phyloP scores from a whole-genome alignment of 495 filamentous ascomycete species.

The Hypoxylon fragiforme region DNA sequence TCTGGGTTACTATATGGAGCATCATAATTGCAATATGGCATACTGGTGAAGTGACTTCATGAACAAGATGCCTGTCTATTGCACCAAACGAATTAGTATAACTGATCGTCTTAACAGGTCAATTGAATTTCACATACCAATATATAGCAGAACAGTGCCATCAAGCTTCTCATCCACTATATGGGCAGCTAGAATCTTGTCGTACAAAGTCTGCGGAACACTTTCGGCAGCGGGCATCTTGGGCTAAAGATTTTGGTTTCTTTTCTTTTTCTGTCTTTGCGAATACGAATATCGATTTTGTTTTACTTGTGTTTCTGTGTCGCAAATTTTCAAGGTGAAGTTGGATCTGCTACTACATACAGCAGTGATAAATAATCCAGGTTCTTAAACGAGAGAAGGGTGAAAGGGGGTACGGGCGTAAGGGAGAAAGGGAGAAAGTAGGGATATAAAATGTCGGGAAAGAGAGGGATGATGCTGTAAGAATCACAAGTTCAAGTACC shows the following conservation, averaged over 20 bases:
- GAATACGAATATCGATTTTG: slow-evolving; percentile 3
- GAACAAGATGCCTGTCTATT: slow-evolving; percentile 87
- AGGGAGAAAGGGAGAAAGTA: too few relatives aligned
- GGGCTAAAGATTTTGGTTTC: slow-evolving; percentile 3
- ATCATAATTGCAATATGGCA: too few relatives aligned
- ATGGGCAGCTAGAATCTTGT: slow-evolving; percentile 94
- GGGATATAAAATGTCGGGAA: too few relatives aligned
- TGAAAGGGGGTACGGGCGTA: too few relatives aligned
- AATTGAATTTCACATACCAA: slow-evolving; percentile 58
- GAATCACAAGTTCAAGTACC: neutral
- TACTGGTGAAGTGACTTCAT: slow-evolving; percentile 96
- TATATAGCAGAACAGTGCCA: slow-evolving; percentile 91
- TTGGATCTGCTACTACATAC: too few relatives aligned
- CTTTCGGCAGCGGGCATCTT: slow-evolving; percentile 80
- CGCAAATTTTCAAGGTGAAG: too few relatives aligned
- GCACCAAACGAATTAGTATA: slow-evolving; percentile 15
- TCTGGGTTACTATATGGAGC: too few relatives aligned
- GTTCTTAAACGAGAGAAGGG: too few relatives aligned
- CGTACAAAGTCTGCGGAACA: slow-evolving; percentile 87
- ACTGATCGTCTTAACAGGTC: neutral
- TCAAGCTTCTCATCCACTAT: slow-evolving; percentile 92
- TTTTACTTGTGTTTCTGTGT: too few relatives aligned
- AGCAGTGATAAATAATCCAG: too few relatives aligned
- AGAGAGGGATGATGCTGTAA: neutral
- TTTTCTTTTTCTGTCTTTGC: too few relatives aligned